Evolutionary conservation across 768 basidiomycete genomes (phyloP), one percentile per base, ranked within the genome.

Genomic region (Termitomyces sp.): DNA sequence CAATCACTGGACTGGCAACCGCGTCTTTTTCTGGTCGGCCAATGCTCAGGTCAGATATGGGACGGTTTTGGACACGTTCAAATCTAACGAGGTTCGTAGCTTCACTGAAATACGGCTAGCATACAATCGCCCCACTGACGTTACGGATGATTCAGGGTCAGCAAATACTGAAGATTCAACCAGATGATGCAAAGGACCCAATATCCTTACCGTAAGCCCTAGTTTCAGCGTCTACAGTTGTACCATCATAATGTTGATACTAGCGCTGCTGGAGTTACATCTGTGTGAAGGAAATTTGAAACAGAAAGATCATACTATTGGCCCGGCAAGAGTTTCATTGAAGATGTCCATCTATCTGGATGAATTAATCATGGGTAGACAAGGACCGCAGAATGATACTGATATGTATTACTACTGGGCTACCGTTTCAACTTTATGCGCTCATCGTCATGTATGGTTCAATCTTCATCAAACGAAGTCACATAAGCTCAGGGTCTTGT

Each of bases 401-500:
- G 24, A 41, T 47, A 46, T 55, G 39, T 18, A 37, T 37, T 37
- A 41, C 39, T 24, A 45, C 54, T 34, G 30, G n/a, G 42, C 20
- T 53, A 27, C 39, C 39, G 18, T 41, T 41, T n/a, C 18, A 52
- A 27, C 51, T 39, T 31, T 16, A 27, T 53, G 18, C 30, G 18
- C 27, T 39, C 36, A 34, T 22, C 31, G 11, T 33, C 20, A n/a
- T 34, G 16, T 36, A 42, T 31, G 42, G 12, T 53, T 27, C 18
- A 42, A 18, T 42, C n/a, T 31, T 20, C 18, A 48, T 36, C n/a
- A 13, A 33, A 7, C 6, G 12, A 41, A 18, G 18, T 18, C 37
- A 4, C 20, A 41, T 12, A 31, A 18, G 24, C 7, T 70, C 60
- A 82, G 3, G 85, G 85, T 63, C 80, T 82, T 62, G 77, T 69